Conservation (phyloP, 352 stramenopile genomes). For the Aphanomyces euteiches region DNA sequence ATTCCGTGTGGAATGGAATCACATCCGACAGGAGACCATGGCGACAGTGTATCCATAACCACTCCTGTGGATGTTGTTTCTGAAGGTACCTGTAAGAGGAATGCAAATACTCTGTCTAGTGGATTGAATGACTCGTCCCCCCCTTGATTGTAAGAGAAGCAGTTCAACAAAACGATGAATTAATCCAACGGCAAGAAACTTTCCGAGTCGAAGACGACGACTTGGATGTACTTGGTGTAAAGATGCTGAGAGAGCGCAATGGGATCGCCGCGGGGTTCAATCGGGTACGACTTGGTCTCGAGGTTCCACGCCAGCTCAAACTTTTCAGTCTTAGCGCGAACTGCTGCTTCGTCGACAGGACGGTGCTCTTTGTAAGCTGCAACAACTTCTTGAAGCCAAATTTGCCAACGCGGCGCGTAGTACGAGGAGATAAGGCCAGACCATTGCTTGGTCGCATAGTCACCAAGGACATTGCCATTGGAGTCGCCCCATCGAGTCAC, state of each 20-base stretch:
- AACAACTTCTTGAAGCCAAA: constrained; percentile 70
- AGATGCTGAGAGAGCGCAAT: constrained; percentile 1
- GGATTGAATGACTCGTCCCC: no score
- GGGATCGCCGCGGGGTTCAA: constrained; percentile 14
- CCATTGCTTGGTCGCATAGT: constrained; percentile 80
- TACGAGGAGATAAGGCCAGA: constrained; percentile 59
- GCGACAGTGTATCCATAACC: no score
- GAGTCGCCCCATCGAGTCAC: constrained; percentile 76
- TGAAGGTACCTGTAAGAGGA: no score
- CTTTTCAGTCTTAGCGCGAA: constrained; percentile 46
- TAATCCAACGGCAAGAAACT: not conserved
- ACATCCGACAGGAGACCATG: no score
- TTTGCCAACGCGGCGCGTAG: constrained; percentile 65
- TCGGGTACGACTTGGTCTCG: constrained; percentile 29
- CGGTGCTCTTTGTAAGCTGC: constrained; percentile 58
- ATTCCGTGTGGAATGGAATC: no score
- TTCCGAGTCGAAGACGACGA: constrained; percentile 1
- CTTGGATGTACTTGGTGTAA: constrained; percentile 15
- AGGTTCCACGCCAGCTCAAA: constrained; percentile 80
- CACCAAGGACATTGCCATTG: constrained; percentile 65
- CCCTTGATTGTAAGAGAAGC: no score
- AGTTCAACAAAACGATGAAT: no score
- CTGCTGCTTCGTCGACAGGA: constrained; percentile 46
- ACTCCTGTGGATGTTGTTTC: no score
- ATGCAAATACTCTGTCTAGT: no score